Base-by-base conservation (phyloP, 129 eudicot species). In the Heracleum sosnowskyi region DNA sequence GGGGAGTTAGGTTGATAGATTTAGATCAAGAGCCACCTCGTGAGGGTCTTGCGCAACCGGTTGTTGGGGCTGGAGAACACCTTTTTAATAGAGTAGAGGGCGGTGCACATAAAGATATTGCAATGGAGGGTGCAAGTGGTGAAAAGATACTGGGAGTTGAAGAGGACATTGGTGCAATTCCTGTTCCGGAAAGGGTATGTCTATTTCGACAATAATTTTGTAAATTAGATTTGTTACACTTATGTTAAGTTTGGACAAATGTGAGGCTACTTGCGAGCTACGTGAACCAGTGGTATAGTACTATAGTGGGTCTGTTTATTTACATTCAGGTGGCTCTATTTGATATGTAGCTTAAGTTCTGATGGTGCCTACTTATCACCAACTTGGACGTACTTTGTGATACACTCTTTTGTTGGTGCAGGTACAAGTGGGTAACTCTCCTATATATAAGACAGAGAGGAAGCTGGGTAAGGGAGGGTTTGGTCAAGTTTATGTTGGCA, bases 381-480 rank as follows among this genome's bases (percentile, higher is more conserved):
- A 34, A 16, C 13, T 57, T 8, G 53, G 0, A 55, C 64, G 4
- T 17, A 16, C 5, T 57, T 55, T 20, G 16, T 63, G 60, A 26
- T 44, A 33, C 3, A 60, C 55, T 69, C 53, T 53, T 77, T 46
- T 63, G 45, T 55, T 55, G 78, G 39, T 64, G 71, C 39, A 64
- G 99, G 99, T 96, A 79, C 99, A 90, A 89, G 97, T 96, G 78
- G 96, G 95, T 33, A 96, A 83, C 81, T 96, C 99, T 73, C 99
- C 99, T 71, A 37, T 85, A 75, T 96, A 92, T 77, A 90, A 84
- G 84, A 84, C 93, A 1, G 97, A 96, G 82, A 87, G 97, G 85
- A 96, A 92, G 85, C 85, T 96, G 85, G 99, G 99, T 22, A 96
- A 96, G 85, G 99, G 99, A 82, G 99, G 99, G 51, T 96, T 96